Base-by-base conservation (phyloP, 129 eudicot genomes). In the Oenanthe sinensis region DNA sequence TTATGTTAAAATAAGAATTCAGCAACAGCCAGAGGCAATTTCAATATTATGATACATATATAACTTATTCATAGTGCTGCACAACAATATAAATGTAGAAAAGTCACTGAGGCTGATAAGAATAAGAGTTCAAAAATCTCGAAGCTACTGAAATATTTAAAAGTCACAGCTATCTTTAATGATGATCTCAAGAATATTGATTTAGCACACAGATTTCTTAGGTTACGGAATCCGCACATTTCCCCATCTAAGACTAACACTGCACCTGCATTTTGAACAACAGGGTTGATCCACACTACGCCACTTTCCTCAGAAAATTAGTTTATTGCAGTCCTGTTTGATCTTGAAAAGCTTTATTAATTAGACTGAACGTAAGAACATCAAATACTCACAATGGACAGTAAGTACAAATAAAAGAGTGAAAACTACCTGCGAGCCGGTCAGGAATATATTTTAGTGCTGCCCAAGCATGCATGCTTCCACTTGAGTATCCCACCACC, bases 381-480 rank as follows among this genome's bases (percentile, higher is more conserved):
- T 45, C 40, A 49, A 43, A 63, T 24, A 26, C 60, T 60, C 45
- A 14, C 45, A 67, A 65, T 36, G 40, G 54, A 36, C 49, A 45
- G 24, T 16, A 39, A 19, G 9, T 77, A 19, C 26, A 65, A 67
- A 74, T 50, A 20, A 45, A 78, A 39, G 15, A 28, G 43, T 15
- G 22, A 42, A 52, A 36, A 16, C 28, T 86, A 91, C 98, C 98
- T 85, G 92, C 97, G 77, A 93, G 45, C 69, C 93, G 88, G 72
- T 93, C 98, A 12, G 97, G 98, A 75, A 93, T 91, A 84, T 91
- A 91, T 79, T 83, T 87, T 75, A 93, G 91, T 74, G 98, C 97
- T 70, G 98, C 98, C 97, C 96, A 93, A 75, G 90, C 90, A 82
- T 93, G 98, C 82, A 85, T 86, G 86, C 93, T 89, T 87, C 93